phyloP scores from a whole-genome alignment of 805 yeast genomes.

The Lachancea nothofagi region DNA sequence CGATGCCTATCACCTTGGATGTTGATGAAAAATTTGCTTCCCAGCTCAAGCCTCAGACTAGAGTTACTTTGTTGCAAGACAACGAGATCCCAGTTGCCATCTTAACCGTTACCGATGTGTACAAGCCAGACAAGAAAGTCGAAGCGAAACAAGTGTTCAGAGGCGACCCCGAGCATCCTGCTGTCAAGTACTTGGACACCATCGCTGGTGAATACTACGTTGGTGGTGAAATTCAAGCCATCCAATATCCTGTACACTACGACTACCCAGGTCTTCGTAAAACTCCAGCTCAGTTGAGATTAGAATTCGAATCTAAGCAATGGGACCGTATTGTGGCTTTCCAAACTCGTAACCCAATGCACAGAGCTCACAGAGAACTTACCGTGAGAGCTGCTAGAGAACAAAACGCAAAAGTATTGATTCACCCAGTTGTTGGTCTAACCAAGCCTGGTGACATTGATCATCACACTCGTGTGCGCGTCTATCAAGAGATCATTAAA shows the following conservation, averaged over 20 bases:
- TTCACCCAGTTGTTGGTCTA: constrained; percentile 95
- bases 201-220: constrained; percentile 77
- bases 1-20: constrained; percentile 90
- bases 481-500: constrained; percentile 85
- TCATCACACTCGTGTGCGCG: constrained; percentile 95
- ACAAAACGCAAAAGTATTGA: constrained; percentile 77
- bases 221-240: constrained; percentile 85
- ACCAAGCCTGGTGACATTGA: constrained; percentile 98
- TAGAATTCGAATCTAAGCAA: constrained; percentile 71
- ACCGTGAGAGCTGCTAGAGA: constrained; percentile 96
- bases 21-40: constrained; percentile 49
- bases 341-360: constrained; percentile 99
- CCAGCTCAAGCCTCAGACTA: constrained; percentile 46
- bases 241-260: constrained; percentile 78
- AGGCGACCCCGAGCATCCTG: constrained; percentile 97
- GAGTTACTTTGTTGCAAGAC: constrained; percentile 72
- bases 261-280: constrained; percentile 84
- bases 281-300: constrained; percentile 85
- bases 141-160: constrained; percentile 89
- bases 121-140: constrained; percentile 67
- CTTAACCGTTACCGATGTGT: constrained; percentile 71
- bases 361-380: constrained; percentile 93
- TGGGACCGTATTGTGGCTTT: constrained; percentile 93
- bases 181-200: constrained; percentile 64
- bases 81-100: constrained; percentile 77